Base-by-base conservation (phyloP, 2,329 filamentous ascomycete genomes). In the Botrytis paeoniae region DNA sequence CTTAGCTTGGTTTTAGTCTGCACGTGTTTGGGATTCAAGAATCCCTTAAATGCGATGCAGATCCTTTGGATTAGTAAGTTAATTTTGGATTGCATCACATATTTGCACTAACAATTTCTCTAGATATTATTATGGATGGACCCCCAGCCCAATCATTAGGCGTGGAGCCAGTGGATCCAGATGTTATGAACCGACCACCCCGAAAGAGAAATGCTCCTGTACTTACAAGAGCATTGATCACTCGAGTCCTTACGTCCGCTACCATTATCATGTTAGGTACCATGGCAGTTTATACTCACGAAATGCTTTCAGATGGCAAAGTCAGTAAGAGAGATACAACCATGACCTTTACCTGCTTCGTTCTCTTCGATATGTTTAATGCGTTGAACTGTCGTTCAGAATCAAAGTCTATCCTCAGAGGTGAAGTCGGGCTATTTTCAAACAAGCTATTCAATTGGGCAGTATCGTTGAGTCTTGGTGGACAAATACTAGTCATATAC, bases 281-380 rank as follows among this genome's bases (percentile, higher is more conserved):
- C 0, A 91, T 99, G 83, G 86, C 92, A 60, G 93, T 97, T 71
- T 99, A 99, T 84, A 90, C 93, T 77, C 92, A 91, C 80, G 95
- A 98, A 84, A 98, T 99, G 93, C 85, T 91, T 66, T 87, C 89
- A 37, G 94, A 97, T 80, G 91, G 93, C 72, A 85, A 91, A 73
- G 93, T 98, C 74, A 97, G 92, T 1, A 93, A 93, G 68, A 94
- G 97, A 78, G 96, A 99, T 83, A 99, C 96, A 2, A 99, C 96
- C 76, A 98, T 99, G 93, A 98, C 96, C 0, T 99, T 99, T 81
- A 99, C 96, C 9, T 97, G 95, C 83, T 99, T 99, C 81, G 96
- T 99, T 63, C 89, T 99, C 71, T 99, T 98, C 83, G 96, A 99
- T 85, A 99, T 99, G 96, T 98, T 98, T 86, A 98, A 99, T 82